These are phyloP conservation scores for Tricholomella constricta DNA, from an alignment of 768 basidiomycete species.

Conservation along the genomic window DNA sequence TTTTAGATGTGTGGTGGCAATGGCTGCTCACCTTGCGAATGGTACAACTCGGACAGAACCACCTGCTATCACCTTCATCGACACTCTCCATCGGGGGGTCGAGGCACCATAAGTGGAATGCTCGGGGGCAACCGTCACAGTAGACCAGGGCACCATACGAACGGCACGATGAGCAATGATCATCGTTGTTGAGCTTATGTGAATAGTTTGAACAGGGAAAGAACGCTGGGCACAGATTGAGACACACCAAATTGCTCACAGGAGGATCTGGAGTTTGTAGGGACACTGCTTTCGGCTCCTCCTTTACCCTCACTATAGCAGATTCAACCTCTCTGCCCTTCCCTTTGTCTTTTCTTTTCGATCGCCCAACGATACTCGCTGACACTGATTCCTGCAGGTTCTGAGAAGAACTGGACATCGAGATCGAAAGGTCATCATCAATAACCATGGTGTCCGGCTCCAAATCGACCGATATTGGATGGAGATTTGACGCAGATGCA, in stretches of 20 bases:
- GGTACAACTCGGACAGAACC: slow-evolving; percentile 77
- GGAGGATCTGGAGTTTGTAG: slow-evolving; percentile 50
- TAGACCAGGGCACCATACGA: slow-evolving; percentile 86
- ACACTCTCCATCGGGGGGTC: slow-evolving; percentile 91
- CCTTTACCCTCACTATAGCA: slow-evolving; percentile 47
- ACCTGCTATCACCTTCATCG: slow-evolving; percentile 83
- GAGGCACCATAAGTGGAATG: slow-evolving; percentile 96
- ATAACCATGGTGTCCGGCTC: slow-evolving; percentile 53
- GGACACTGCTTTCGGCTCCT: slow-evolving; percentile 49
- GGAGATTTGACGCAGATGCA: slow-evolving; percentile 39
- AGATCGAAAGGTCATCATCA: slow-evolving; percentile 62
- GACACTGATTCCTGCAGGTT: slow-evolving; percentile 38
- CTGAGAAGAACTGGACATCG: slow-evolving; percentile 63
- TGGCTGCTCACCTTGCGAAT: slow-evolving; percentile 58
- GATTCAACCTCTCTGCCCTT: slow-evolving; percentile 52
- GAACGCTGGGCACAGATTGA: neutral
- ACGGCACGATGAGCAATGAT: slow-evolving; percentile 85
- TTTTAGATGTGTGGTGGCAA: slow-evolving; percentile 14
- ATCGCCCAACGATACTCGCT: slow-evolving; percentile 29
- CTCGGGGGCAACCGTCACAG: slow-evolving; percentile 95
- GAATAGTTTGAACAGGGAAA: slow-evolving; percentile 8
- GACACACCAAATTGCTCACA: slow-evolving; percentile 40
- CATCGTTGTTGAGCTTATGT: slow-evolving; percentile 65
- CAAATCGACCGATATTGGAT: slow-evolving; percentile 45
- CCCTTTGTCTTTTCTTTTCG: slow-evolving; percentile 52